Evolutionary conservation across 495 filamentous ascomycete species (phyloP).

Genomic region (Arthonia radiata): DNA sequence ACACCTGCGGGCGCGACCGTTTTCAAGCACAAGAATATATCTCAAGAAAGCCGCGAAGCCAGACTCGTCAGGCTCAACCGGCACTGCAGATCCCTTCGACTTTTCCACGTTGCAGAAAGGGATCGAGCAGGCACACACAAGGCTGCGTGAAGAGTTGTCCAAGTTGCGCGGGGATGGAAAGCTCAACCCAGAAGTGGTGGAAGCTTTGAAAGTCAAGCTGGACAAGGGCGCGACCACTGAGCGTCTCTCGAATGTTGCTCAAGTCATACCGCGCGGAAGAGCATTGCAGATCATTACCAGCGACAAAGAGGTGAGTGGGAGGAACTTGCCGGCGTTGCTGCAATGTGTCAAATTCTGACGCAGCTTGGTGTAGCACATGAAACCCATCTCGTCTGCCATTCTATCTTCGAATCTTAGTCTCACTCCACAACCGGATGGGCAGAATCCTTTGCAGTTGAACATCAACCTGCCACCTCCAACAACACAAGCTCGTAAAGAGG

Average conservation of each 20-base stretch:
- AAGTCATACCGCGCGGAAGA: slow-evolving; percentile 47
- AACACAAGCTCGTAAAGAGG: slow-evolving; percentile 30
- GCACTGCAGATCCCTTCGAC: slow-evolving; percentile 37
- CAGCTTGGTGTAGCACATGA: slow-evolving; percentile 28
- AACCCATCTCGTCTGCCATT: slow-evolving; percentile 47
- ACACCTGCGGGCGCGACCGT: too few species aligned
- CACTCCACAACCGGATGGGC: slow-evolving; percentile 45
- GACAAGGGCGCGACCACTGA: slow-evolving; percentile 19
- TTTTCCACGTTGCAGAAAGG: slow-evolving; percentile 34
- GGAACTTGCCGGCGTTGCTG: background rate
- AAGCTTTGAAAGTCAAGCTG: slow-evolving; percentile 35
- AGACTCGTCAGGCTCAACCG: too few species aligned
- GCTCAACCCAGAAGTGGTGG: slow-evolving; percentile 42
- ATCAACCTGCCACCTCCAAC: slow-evolving; percentile 45
- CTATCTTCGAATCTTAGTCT: slow-evolving; percentile 41
- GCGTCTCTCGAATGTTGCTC: slow-evolving; percentile 44
- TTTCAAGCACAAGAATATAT: too few species aligned
- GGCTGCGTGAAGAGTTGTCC: slow-evolving; percentile 35
- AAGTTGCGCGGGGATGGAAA: slow-evolving; percentile 40
- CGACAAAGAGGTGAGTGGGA: slow-evolving; percentile 26
- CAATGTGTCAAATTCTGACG: slow-evolving; percentile 5
- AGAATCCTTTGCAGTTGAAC: slow-evolving; percentile 32
- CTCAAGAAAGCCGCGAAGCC: too few species aligned
- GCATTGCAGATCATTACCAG: slow-evolving; percentile 37
- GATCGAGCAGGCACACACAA: slow-evolving; percentile 29